Evolutionary conservation across 345 rosid genomes (phyloP).

Genomic region (Melaleuca alternifolia): DNA sequence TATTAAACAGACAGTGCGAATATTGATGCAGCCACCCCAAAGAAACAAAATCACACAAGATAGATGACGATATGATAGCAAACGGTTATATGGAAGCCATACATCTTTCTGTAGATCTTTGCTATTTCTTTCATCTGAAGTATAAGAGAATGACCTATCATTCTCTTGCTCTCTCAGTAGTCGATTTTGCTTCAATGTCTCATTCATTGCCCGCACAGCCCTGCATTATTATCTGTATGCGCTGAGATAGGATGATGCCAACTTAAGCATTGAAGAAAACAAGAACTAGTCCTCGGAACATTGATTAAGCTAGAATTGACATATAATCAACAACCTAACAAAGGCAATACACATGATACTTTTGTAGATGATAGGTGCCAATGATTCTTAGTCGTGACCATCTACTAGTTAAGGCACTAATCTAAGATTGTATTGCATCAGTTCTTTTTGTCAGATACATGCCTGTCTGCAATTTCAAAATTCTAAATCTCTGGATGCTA

Average conservation of each 20-base stretch:
- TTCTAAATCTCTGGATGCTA: not conserved
- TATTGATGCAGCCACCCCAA: not conserved
- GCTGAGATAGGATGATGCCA: not conserved
- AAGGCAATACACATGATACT: not conserved
- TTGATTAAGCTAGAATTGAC: not conserved
- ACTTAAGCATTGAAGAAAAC: not conserved
- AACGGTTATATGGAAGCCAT: conserved; percentile 5
- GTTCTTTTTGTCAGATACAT: not conserved
- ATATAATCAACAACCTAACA: not conserved
- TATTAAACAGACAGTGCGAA: not conserved
- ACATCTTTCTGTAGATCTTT: conserved; percentile 51
- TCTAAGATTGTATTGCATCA: not conserved
- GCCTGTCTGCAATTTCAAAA: not conserved
- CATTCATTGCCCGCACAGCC: conserved; percentile 98
- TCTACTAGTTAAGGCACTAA: not conserved
- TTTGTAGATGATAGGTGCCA: not conserved
- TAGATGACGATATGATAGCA: not conserved
- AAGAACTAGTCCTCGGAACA: not conserved
- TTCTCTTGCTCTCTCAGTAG: conserved; percentile 44
- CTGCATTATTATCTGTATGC: conserved; percentile 24
- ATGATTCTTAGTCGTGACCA: not conserved
- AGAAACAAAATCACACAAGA: not conserved
- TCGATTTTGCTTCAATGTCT: conserved; percentile 90
- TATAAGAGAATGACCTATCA: conserved; percentile 37
- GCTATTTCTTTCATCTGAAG: conserved; percentile 33